phyloP scores from a whole-genome alignment of 768 basidiomycete genomes.

The Aureoboletus auriporus region DNA sequence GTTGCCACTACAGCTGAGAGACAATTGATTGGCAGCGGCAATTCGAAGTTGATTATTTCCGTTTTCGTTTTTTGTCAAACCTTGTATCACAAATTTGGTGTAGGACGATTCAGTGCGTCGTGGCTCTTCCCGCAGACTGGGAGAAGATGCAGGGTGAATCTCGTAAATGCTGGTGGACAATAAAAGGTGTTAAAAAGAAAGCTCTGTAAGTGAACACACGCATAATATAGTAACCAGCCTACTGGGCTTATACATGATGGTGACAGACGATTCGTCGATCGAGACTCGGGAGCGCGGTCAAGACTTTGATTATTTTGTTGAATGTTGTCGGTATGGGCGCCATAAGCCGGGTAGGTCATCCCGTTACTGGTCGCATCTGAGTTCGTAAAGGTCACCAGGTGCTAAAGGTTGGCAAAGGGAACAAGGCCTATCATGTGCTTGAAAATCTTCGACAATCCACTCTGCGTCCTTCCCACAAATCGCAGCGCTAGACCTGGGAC shows the following conservation, averaged over 20 bases:
- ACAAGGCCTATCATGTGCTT: neutral
- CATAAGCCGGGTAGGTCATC: neutral
- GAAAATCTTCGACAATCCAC: conserved; percentile 3
- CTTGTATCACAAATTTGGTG: too few relatives aligned
- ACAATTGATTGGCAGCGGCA: too few relatives aligned
- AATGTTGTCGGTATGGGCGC: neutral
- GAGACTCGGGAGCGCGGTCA: neutral
- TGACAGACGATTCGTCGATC: neutral
- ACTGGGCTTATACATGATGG: neutral
- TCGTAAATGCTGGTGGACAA: too few relatives aligned
- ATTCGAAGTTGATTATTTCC: too few relatives aligned
- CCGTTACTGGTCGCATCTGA: neutral
- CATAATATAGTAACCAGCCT: neutral
- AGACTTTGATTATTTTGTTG: neutral
- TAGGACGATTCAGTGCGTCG: too few relatives aligned
- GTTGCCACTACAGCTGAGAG: too few relatives aligned
- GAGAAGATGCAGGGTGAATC: too few relatives aligned
- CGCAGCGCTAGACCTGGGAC: neutral
- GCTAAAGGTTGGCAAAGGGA: conserved; percentile 1
- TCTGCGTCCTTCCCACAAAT: neutral
- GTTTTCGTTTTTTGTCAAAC: too few relatives aligned
- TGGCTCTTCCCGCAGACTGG: too few relatives aligned
- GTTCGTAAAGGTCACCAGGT: neutral
- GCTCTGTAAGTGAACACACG: too few relatives aligned
- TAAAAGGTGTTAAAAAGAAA: too few relatives aligned